A percentile compares a stretch with the other conserved stretches of the same genome.
These are phyloP conservation scores for Aplosporella prunicola DNA, from an alignment of 2,329 filamentous ascomycete genomes.

Conservation along the genomic window DNA sequence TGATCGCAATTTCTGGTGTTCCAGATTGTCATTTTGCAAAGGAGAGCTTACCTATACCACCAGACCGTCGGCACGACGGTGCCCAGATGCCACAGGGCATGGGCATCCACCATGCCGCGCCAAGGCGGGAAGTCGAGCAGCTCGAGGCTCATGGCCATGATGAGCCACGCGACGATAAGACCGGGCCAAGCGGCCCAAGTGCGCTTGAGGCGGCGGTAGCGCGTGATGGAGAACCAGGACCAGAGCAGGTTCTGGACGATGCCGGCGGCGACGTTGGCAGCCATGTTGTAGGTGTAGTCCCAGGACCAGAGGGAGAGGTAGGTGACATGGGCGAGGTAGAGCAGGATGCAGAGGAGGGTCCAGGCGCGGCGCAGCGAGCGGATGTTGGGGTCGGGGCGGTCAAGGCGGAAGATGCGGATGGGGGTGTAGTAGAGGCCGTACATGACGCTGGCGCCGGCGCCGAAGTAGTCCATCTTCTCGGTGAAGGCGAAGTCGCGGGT, in stretches of 20 bases:
- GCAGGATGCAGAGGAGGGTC: constrained; percentile 59
- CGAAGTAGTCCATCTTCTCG: constrained; percentile 95
- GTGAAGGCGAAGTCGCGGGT: constrained; percentile 76
- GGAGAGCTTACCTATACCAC: constrained; percentile 79
- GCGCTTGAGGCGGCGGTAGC: constrained; percentile 62
- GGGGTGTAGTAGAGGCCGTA: constrained; percentile 84
- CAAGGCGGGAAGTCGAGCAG: constrained; percentile 86
- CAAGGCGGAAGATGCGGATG: constrained; percentile 74
- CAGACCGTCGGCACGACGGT: constrained; percentile 80
- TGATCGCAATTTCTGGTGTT: too few species aligned
- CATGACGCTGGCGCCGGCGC: constrained; percentile 76
- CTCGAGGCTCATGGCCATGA: constrained; percentile 91
- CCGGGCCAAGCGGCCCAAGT: constrained; percentile 85
- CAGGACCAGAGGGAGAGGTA: constrained; percentile 81
- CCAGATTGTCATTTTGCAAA: neutral
- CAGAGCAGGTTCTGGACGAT: constrained; percentile 74
- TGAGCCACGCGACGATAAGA: constrained; percentile 82
- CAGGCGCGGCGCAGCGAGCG: constrained; percentile 57
- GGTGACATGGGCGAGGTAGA: constrained; percentile 68
- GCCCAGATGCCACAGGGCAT: constrained; percentile 90
- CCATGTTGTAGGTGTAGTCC: constrained; percentile 98
- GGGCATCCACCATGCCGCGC: constrained; percentile 76
- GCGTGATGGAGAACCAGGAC: constrained; percentile 69
- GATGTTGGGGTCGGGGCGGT: constrained; percentile 42
- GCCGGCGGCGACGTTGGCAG: constrained; percentile 78